These are phyloP conservation scores for Leccinum subtestaceum DNA, from an alignment of 768 basidiomycete genomes.

Conservation along the genomic window DNA sequence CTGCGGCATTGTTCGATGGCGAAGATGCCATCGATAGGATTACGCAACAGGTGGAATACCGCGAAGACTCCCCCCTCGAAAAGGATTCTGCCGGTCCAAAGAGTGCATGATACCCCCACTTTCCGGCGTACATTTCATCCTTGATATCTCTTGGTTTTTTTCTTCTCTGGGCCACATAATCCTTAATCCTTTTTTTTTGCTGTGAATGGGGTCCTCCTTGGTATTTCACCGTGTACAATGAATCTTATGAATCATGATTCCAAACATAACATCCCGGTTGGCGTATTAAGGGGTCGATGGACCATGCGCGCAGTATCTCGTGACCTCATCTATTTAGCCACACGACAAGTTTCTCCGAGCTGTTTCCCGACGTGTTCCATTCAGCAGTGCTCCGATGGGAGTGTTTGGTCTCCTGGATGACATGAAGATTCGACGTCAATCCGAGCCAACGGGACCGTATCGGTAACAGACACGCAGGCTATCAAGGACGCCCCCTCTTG, in stretches of 20 bases:
- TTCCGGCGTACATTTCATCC: neutral
- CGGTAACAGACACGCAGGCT: neutral
- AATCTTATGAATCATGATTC: neutral
- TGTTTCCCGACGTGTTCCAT: neutral
- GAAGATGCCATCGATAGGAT: constrained; percentile 46
- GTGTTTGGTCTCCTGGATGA: neutral
- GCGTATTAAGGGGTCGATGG: neutral
- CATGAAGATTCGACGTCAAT: neutral
- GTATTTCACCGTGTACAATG: neutral
- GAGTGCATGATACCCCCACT: constrained; percentile 6
- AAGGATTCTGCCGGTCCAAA: constrained; percentile 14
- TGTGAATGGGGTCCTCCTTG: neutral
- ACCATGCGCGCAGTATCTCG: neutral
- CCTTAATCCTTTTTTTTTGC: neutral
- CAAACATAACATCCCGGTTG: neutral
- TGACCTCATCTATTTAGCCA: neutral
- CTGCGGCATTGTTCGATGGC: constrained; percentile 78
- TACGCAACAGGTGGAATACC: constrained; percentile 23
- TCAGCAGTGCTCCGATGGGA: neutral
- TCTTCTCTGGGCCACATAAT: neutral
- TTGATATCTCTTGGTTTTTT: neutral
- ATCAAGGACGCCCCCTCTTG: no score
- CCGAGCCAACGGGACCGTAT: no score
- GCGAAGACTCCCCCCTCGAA: constrained; percentile 16
- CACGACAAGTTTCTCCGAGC: neutral